Percentiles rank a stretch among this genome's conserved stretches.
Evolutionary conservation across 257 asterid genomes (phyloP).

Genomic region (Pogostemon cablin): DNA sequence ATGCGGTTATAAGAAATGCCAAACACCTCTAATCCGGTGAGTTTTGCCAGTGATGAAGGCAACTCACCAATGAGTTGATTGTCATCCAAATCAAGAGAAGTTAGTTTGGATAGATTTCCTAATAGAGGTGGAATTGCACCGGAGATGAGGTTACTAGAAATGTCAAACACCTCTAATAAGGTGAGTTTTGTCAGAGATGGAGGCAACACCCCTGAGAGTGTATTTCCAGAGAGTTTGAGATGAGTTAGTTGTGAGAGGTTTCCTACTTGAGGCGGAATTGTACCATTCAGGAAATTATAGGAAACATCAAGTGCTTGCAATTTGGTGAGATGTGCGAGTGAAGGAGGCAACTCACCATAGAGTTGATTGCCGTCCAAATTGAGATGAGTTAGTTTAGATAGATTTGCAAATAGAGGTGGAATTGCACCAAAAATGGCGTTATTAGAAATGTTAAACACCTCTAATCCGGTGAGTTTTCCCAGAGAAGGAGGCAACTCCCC

Average conservation of each 20-base stretch:
- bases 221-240: not conserved
- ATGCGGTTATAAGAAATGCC: not conserved
- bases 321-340: no score
- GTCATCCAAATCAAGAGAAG: no score
- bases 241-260: not conserved
- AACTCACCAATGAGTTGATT: not conserved
- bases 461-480: conserved; percentile 19
- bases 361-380: no score
- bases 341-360: no score
- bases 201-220: not conserved
- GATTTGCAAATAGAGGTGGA: no score
- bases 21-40: not conserved
- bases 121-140: not conserved
- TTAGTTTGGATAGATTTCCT: no score
- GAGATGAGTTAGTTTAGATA: no score
- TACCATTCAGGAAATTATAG: not conserved
- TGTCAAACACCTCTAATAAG: conserved; percentile 12
- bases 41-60: conserved; percentile 20
- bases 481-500: conserved; percentile 7
- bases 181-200: conserved; percentile 20
- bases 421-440: not conserved
- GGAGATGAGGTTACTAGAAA: not conserved
- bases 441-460: conserved; percentile 11
- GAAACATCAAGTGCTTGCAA: no score
- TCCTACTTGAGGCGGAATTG: not conserved